Conservation (phyloP, 2,329 filamentous ascomycete genomes). For the Alternaria ethzedia region DNA sequence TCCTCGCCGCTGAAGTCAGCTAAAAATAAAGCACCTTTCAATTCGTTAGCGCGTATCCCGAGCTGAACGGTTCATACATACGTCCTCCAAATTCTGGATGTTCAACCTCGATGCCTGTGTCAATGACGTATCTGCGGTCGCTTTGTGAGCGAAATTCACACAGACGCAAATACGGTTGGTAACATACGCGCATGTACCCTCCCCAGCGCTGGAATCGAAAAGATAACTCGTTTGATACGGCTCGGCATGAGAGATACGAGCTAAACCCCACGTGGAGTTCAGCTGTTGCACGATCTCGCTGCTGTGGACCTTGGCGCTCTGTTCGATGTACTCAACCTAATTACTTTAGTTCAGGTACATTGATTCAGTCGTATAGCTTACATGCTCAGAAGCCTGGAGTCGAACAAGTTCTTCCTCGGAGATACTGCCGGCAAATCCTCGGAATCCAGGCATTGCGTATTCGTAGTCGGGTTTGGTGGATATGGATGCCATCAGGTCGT, state of each 20-base stretch:
- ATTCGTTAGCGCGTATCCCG: neutral
- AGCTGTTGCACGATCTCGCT: slow-evolving; percentile 41
- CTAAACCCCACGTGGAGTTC: slow-evolving; percentile 50
- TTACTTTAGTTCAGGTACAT: neutral
- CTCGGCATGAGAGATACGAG: slow-evolving; percentile 45
- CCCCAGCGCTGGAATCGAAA: slow-evolving; percentile 47
- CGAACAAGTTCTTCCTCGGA: slow-evolving; percentile 31
- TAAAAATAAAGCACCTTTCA: slow-evolving; percentile 33
- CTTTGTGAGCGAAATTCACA: neutral
- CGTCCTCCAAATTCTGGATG: slow-evolving; percentile 55
- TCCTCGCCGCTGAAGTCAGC: slow-evolving; percentile 35
- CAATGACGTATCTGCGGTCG: slow-evolving; percentile 61
- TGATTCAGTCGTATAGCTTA: slow-evolving; percentile 8
- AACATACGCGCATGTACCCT: slow-evolving; percentile 52
- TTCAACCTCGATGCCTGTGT: slow-evolving; percentile 65
- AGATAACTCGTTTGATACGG: slow-evolving; percentile 42
- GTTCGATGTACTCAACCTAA: slow-evolving; percentile 46
- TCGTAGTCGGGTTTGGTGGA: slow-evolving; percentile 29
- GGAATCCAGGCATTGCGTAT: slow-evolving; percentile 46
- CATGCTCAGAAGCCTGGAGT: slow-evolving; percentile 33
- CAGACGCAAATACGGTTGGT: neutral
- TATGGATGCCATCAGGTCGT: slow-evolving; percentile 26
- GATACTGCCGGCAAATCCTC: slow-evolving; percentile 46
- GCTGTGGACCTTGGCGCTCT: slow-evolving; percentile 39
- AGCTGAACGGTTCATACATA: slow-evolving; percentile 17